Evolutionary conservation across 2,329 filamentous ascomycete genomes (phyloP), one percentile per base, ranked within the genome.

Genomic region (Harringtonia lauricola): DNA sequence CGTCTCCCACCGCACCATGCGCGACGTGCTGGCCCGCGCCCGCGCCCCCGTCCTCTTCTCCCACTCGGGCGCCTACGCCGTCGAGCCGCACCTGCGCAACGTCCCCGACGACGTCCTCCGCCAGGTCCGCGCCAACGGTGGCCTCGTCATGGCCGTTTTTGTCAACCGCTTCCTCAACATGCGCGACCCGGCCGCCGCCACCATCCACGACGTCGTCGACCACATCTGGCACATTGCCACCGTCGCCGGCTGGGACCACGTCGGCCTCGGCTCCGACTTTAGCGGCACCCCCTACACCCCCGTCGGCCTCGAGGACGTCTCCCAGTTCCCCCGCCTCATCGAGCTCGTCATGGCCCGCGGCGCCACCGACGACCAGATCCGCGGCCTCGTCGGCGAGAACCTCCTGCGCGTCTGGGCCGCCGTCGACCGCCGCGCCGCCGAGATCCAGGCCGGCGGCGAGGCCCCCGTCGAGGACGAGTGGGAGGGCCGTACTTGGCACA

Each of bases 191-290:
- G 21, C 10, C 14, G 59, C 95, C 31, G 68, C 71, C 18, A 84
- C 88, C 45, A 85, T 94, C 2, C 86, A 79, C 21, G 12, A 15
- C n/a, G 35, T 45, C 9, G 35, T 28, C 1, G 71, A 79, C 49
- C 89, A 95, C 59, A 82, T 95, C 48, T 70, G 76, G 49, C 72
- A 95, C 56, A 88, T 95, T 51, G 89, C 86, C 1, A 68, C 85
- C 39, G 63, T 82, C 24, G 86, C 94, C 47, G 89, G 90, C 2
- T 95, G 83, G 54, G 83, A 89, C 31, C 76, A 94, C 58, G 86
- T 95, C 9, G 90, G 89, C 0, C 63, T 95, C 15, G 89, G 89
- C 0, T 88, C 83, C 39, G 90, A 95, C 59, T 95, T 88, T 57
- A 88, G 95, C 57, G 90, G 77, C 5, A 89, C 88, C 44, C 56